Percentiles rank a stretch among this genome's conserved stretches.
Conservation (phyloP, 345 rosid species). For the Eucalyptus rudis region DNA sequence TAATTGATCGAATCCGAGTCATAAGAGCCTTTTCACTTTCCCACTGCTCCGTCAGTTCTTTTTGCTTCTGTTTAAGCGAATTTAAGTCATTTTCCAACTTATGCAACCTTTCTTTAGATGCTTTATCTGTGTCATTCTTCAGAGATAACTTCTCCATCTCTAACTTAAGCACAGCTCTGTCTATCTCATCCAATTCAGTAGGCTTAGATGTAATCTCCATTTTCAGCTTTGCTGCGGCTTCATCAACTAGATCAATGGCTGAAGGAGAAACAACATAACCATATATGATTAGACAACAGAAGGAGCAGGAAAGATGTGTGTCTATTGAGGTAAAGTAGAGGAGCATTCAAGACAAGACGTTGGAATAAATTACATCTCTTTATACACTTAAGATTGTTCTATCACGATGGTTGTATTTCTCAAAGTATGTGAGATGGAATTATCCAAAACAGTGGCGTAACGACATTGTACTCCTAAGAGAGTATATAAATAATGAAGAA, state of each 20-base stretch:
- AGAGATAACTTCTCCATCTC: constrained; percentile 97
- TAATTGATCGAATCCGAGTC: constrained; percentile 65
- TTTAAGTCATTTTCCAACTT: constrained; percentile 72
- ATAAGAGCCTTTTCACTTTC: constrained; percentile 66
- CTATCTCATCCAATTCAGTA: constrained; percentile 82
- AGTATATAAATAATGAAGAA: background rate
- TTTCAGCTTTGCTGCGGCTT: constrained; percentile 97
- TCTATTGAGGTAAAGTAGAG: background rate
- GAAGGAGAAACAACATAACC: constrained; percentile 6
- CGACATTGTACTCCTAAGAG: background rate
- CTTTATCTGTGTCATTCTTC: constrained; percentile 85
- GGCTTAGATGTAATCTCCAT: constrained; percentile 99
- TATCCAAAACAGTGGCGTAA: background rate
- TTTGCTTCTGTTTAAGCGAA: constrained; percentile 61
- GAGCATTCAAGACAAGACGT: background rate
- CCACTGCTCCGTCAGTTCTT: constrained; percentile 70
- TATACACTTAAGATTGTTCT: background rate
- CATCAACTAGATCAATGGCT: constrained; percentile 98
- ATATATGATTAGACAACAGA: background rate
- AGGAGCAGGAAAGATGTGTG: background rate
- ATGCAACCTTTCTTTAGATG: constrained; percentile 75
- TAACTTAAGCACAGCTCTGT: constrained; percentile 72
- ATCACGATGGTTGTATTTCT: background rate
- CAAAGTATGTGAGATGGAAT: background rate
- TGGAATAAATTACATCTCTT: background rate